Evolutionary conservation across 306 rosid species (phyloP).

Genomic region (Vigna angularis): DNA sequence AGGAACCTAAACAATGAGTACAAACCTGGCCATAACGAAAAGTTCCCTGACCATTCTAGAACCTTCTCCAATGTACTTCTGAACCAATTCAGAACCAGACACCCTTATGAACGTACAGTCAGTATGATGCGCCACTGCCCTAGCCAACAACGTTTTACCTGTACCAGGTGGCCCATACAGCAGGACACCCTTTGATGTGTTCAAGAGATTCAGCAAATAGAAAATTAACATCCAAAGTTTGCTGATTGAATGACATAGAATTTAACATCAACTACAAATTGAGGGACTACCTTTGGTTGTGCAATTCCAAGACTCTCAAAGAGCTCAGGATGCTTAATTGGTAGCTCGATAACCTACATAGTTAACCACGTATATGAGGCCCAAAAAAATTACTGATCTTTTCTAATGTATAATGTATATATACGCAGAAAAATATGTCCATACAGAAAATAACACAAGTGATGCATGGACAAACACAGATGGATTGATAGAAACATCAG

Average conservation of each 20-base stretch:
- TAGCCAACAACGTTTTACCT: slow-evolving; percentile 95
- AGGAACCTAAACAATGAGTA: slow-evolving; percentile 36
- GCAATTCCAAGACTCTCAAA: slow-evolving; percentile 99
- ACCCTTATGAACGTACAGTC: slow-evolving; percentile 99
- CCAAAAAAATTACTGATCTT: slow-evolving; percentile 10
- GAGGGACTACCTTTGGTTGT: slow-evolving; percentile 85
- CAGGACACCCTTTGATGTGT: slow-evolving; percentile 74
- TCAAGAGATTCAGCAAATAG: slow-evolving; percentile 40
- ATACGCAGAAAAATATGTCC: background rate
- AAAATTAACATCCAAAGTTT: background rate
- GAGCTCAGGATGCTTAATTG: slow-evolving; percentile 96
- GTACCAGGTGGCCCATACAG: slow-evolving; percentile 99
- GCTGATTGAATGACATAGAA: background rate
- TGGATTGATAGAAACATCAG: slow-evolving; percentile 13
- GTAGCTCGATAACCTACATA: slow-evolving; percentile 93
- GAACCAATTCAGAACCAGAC: slow-evolving; percentile 97
- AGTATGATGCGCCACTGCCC: slow-evolving; percentile 99
- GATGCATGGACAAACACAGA: background rate
- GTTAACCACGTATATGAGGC: slow-evolving; percentile 25
- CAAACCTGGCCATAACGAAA: slow-evolving; percentile 98
- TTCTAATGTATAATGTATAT: background rate
- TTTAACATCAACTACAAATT: background rate
- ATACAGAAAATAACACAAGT: background rate
- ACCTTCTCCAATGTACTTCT: slow-evolving; percentile 99
- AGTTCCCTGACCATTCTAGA: slow-evolving; percentile 99